Percentiles rank a stretch among this genome's conserved stretches.
Conservation (phyloP, 2,329 filamentous ascomycete genomes). For the Ophiostoma quercus region DNA sequence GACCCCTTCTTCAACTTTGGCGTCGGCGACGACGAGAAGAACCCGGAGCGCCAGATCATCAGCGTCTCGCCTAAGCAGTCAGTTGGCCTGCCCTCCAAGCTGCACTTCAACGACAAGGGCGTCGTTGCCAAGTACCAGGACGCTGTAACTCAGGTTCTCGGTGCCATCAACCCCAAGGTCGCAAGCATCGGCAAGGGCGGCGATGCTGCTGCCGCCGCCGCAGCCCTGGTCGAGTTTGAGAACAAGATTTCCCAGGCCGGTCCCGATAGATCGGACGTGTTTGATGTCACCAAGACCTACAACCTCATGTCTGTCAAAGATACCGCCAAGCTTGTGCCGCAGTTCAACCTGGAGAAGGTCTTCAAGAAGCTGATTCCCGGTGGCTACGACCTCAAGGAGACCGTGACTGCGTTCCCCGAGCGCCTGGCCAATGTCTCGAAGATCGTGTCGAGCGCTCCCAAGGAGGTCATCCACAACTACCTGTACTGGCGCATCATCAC, state of each 20-base stretch:
- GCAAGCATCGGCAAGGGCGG: constrained; percentile 27
- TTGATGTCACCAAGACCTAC: constrained; percentile 49
- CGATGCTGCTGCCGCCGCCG: constrained; percentile 33
- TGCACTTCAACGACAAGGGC: constrained; percentile 54
- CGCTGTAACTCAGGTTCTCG: constrained; percentile 39
- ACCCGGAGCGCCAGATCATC: constrained; percentile 37
- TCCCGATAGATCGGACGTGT: constrained; percentile 24
- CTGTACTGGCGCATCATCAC: constrained; percentile 60
- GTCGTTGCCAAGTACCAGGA: constrained; percentile 48
- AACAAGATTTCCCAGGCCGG: constrained; percentile 17
- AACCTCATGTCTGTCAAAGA: constrained; percentile 57
- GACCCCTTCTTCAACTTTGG: constrained; percentile 36
- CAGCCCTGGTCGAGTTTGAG: constrained; percentile 29
- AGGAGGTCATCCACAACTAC: constrained; percentile 56
- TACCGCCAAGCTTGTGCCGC: constrained; percentile 50
- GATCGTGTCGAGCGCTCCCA: constrained; percentile 49
- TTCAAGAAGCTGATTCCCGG: constrained; percentile 49
- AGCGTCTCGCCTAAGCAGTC: constrained; percentile 41
- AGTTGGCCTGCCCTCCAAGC: constrained; percentile 58
- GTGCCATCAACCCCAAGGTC: constrained; percentile 31
- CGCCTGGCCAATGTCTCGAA: constrained; percentile 55
- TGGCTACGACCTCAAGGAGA: constrained; percentile 45
- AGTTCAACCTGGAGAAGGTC: constrained; percentile 50
- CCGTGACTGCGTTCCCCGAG: constrained; percentile 56
- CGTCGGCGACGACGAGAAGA: constrained; percentile 41